These are phyloP conservation scores for Candida caryicola DNA, from an alignment of 805 yeast species.

Conservation along the genomic window DNA sequence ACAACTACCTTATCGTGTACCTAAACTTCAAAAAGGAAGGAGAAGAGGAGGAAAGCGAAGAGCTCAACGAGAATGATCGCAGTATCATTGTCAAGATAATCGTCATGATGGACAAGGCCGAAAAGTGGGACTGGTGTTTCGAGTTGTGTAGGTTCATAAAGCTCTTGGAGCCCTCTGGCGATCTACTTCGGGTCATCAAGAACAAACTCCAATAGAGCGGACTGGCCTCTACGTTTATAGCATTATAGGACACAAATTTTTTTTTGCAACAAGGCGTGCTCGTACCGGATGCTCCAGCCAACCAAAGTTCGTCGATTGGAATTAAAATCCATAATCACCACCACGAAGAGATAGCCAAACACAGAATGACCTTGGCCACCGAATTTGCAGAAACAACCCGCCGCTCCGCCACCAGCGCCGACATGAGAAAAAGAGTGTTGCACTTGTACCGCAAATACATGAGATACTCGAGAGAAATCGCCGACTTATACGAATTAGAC, in stretches of 20 bases:
- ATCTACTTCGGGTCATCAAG: slow-evolving; percentile 16
- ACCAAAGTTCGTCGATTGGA: slow-evolving; percentile 12
- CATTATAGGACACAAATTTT: background rate
- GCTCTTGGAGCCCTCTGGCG: slow-evolving; percentile 44
- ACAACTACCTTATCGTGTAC: slow-evolving; percentile 52
- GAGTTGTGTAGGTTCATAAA: slow-evolving; percentile 55
- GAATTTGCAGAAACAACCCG: slow-evolving; percentile 82
- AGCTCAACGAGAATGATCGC: slow-evolving; percentile 33
- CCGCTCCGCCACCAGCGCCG: slow-evolving; percentile 57
- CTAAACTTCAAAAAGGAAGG: slow-evolving; percentile 46
- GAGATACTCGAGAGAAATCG: slow-evolving; percentile 57
- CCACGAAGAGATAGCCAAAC: slow-evolving; percentile 2
- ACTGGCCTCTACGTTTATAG: no score
- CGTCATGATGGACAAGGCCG: slow-evolving; percentile 37
- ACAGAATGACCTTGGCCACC: slow-evolving; percentile 61
- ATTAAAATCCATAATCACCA: slow-evolving; percentile 4
- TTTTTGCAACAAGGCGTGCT: background rate
- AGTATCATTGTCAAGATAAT: slow-evolving; percentile 43
- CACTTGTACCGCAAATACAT: slow-evolving; percentile 70
- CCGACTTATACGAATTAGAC: slow-evolving; percentile 68
- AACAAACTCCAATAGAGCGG: background rate
- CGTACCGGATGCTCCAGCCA: slow-evolving; percentile 9
- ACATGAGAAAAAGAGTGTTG: slow-evolving; percentile 62
- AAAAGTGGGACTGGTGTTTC: slow-evolving; percentile 51
- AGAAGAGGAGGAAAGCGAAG: slow-evolving; percentile 17